Percentiles rank a stretch among this genome's conserved stretches.
Evolutionary conservation across 495 filamentous ascomycete species (phyloP).

Genomic region (Lasiosphaeria miniovina): DNA sequence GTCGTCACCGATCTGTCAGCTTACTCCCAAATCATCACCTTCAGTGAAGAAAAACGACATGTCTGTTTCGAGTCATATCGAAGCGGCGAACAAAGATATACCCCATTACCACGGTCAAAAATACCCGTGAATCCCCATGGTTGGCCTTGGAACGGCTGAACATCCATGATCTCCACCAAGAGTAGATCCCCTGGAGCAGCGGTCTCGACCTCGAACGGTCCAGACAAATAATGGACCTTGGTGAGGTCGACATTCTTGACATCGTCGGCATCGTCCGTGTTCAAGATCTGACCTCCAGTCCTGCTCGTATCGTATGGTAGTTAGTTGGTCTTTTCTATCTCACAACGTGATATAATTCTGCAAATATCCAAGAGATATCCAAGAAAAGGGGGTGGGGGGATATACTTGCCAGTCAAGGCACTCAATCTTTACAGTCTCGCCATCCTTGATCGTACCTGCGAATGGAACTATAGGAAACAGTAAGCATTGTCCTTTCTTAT

Average conservation of each 20-base stretch:
- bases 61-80: not conserved
- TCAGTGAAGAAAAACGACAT: not conserved
- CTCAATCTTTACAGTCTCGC: constrained; percentile 92
- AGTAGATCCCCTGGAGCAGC: constrained; percentile 86
- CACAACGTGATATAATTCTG: no score
- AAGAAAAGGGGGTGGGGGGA: constrained; percentile 1
- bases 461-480: constrained; percentile 60
- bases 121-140: constrained; percentile 94
- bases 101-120: constrained; percentile 76
- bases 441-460: constrained; percentile 71
- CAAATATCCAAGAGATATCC: not conserved
- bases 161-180: constrained; percentile 91
- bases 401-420: constrained; percentile 71
- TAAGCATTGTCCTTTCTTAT: not conserved
- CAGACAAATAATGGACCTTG: constrained; percentile 80
- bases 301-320: constrained; percentile 18
- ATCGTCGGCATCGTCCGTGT: constrained; percentile 89
- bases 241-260: constrained; percentile 82
- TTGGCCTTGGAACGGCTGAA: constrained; percentile 81
- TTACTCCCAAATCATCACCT: not conserved
- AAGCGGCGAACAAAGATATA: constrained; percentile 8
- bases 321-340: not conserved
- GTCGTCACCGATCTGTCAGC: not conserved
- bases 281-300: constrained; percentile 83
- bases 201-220: constrained; percentile 85